These are phyloP conservation scores for Lactarius pseudohatsudake DNA, from an alignment of 768 basidiomycete genomes.

Conservation along the genomic window DNA sequence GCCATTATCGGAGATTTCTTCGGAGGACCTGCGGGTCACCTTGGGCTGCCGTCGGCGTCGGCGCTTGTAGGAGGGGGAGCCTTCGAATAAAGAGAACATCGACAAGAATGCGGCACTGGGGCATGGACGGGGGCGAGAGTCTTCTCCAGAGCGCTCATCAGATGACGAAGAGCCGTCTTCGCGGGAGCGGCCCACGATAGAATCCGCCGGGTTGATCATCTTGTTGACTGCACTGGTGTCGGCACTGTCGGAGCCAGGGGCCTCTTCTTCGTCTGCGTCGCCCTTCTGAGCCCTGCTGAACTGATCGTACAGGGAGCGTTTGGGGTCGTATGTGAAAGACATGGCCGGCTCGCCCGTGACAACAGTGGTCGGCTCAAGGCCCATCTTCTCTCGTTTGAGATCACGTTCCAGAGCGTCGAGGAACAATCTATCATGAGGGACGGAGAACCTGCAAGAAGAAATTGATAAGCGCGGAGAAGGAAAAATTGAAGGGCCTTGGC, in stretches of 20 bases:
- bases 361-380: conserved; percentile 79
- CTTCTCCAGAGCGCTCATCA: conserved; percentile 30
- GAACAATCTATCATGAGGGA: conserved; percentile 95
- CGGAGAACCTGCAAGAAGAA: conserved; percentile 73
- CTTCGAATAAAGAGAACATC: conserved; percentile 76
- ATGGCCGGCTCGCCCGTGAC: conserved; percentile 78
- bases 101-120: conserved; percentile 52
- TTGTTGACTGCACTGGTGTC: conserved; percentile 23
- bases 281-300: conserved; percentile 53
- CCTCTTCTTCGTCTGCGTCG: conserved; percentile 34
- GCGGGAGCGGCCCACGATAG: conserved; percentile 24
- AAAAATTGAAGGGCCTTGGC: conserved; percentile 31
- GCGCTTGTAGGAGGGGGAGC: conserved; percentile 86
- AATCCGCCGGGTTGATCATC: conserved; percentile 30
- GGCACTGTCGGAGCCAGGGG: conserved; percentile 30
- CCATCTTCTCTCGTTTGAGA: conserved; percentile 92
- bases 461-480: conserved; percentile 32
- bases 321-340: conserved; percentile 87
- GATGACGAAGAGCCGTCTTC: conserved; percentile 24
- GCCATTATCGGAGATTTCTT: conserved; percentile 29
- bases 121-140: conserved; percentile 30
- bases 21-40: conserved; percentile 39
- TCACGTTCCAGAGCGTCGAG: conserved; percentile 95
- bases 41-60: conserved; percentile 72
- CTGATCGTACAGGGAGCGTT: conserved; percentile 84